Percentiles rank a stretch among this genome's conserved stretches.
Evolutionary conservation across 331 rosid genomes (phyloP).

Genomic region (Prunus yedoensis): DNA sequence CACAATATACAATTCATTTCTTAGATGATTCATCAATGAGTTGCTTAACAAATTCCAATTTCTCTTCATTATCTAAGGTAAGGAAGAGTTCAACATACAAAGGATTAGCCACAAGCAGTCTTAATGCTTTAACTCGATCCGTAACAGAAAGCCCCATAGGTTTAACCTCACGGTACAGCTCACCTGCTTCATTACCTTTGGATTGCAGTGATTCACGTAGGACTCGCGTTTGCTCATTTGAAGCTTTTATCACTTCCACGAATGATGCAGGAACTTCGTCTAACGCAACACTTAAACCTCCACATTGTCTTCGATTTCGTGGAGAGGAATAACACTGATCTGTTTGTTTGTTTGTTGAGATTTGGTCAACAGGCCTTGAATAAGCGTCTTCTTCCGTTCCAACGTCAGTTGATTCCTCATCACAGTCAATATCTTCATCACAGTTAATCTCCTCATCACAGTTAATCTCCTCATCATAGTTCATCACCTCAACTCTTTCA

Average conservation of each 20-base stretch:
- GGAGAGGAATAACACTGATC: not conserved
- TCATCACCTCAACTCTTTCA: slow-evolving; percentile 8
- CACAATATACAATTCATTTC: not conserved
- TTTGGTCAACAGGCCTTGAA: slow-evolving; percentile 15
- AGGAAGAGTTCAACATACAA: slow-evolving; percentile 18
- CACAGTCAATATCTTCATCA: not conserved
- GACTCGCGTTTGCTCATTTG: slow-evolving; percentile 11
- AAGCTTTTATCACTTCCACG: slow-evolving; percentile 8
- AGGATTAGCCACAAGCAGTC: slow-evolving; percentile 1
- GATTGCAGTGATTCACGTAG: not conserved
- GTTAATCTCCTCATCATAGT: not conserved
- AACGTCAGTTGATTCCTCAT: slow-evolving; percentile 9
- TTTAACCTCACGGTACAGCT: slow-evolving; percentile 2
- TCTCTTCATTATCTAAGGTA: slow-evolving; percentile 13
- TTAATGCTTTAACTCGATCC: slow-evolving; percentile 12
- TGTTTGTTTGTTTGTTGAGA: slow-evolving; percentile 18
- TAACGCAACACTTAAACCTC: slow-evolving; percentile 1
- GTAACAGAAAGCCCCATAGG: slow-evolving; percentile 9
- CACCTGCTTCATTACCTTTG: slow-evolving; percentile 3
- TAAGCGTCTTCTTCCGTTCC: slow-evolving; percentile 2
- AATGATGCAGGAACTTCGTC: slow-evolving; percentile 3
- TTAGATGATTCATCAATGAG: slow-evolving; percentile 20
- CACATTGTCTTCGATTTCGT: not conserved
- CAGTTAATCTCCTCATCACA: slow-evolving; percentile 1
- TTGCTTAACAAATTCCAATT: slow-evolving; percentile 17